phyloP scores from a whole-genome alignment of 139 green algal species.

The Desmodesmus armatus region DNA sequence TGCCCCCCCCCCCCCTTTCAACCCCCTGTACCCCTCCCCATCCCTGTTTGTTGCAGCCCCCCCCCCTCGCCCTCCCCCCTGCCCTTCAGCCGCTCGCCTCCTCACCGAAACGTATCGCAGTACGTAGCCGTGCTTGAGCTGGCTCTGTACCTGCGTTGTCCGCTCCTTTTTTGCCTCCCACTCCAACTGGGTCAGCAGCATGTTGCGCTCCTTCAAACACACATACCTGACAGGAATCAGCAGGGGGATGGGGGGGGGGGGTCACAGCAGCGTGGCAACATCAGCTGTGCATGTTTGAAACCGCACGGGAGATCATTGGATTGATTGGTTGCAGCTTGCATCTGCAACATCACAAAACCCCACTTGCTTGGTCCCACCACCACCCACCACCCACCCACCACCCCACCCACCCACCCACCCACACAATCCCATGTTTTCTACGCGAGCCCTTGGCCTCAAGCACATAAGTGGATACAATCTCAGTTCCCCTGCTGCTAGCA shows the following conservation, averaged over 20 bases:
- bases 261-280: neutral
- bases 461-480: neutral
- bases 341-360: neutral
- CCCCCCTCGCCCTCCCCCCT: too few species aligned
- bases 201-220: slow-evolving; percentile 81
- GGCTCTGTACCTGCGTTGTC: neutral
- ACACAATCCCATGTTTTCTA: too few species aligned
- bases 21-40: neutral
- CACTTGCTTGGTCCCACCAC: too few species aligned
- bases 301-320: neutral
- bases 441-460: too few species aligned
- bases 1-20: neutral
- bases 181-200: slow-evolving; percentile 71
- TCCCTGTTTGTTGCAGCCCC: neutral
- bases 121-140: neutral
- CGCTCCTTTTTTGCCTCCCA: slow-evolving; percentile 34
- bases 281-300: neutral
- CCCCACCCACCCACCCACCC: too few species aligned
- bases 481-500: neutral
- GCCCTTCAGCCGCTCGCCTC: neutral
- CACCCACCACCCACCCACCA: too few species aligned
- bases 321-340: neutral
- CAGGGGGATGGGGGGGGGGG: neutral
- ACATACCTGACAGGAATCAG: slow-evolving; percentile 60
- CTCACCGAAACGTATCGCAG: slow-evolving; percentile 11